Base-by-base conservation (phyloP, 306 rosid species). In the Begonia loranthoides region DNA sequence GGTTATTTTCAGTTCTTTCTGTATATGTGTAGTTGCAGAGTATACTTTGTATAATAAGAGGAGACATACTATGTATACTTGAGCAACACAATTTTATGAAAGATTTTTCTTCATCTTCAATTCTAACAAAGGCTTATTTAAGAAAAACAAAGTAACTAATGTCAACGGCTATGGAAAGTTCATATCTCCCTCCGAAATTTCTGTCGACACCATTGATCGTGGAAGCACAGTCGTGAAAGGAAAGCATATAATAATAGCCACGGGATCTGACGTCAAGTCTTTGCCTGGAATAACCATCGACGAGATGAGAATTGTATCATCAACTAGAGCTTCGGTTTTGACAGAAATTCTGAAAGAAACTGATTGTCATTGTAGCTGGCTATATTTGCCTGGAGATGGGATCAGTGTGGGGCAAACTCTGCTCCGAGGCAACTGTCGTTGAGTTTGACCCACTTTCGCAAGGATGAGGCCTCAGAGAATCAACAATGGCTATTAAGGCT, bases 381-480 rank as follows among this genome's bases (percentile, higher is more conserved):
- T 92, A 92, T 73, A 92, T 92, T 52, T 96, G 99, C 17, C 85
- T 92, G 16, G 99, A 92, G 66, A 92, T 92, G 99, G 99, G 99
- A 5, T 92, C 99, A 0, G 99, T 92, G 3, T 92, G 99, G 99
- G 88, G 94, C 46, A 73, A 96, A 21, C 66, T 92, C 52, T 96
- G 99, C 52, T 86, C 96, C 1, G 81, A 86, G 81, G 63, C 86
- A 66, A 80, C 78, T 54, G 99, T 92, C 55, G 99, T 86, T 57
- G 99, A 92, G 82, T 92, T 80, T 69, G 99, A n/a, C n/a, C n/a
- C n/a, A n/a, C n/a, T n/a, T n/a, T n/a, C n/a, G n/a, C n/a, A n/a
- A n/a, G n/a, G n/a, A n/a, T n/a, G n/a, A n/a, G n/a, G n/a, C n/a
- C n/a, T n/a, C n/a, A n/a, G n/a, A n/a, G n/a, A n/a, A n/a, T n/a